phyloP scores from a whole-genome alignment of 1,284 basidiomycete genomes.

The Veloboletus limbatus region DNA sequence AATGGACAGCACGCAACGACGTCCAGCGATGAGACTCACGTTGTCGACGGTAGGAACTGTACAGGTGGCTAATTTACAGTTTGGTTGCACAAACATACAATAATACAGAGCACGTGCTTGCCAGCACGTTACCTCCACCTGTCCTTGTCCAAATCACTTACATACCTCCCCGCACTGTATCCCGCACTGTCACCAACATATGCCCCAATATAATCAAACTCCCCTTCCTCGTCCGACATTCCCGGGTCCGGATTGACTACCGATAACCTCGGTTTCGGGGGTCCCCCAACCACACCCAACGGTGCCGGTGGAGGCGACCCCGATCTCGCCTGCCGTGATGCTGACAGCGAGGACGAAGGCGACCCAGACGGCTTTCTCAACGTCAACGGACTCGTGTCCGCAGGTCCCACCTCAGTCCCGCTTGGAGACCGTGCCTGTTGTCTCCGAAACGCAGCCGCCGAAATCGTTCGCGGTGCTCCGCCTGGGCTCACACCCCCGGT shows the following conservation, averaged over 20 bases:
- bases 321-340: neutral
- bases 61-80: conserved; percentile 30
- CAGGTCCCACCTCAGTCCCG: conserved; percentile 20
- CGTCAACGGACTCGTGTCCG: conserved; percentile 48
- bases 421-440: conserved; percentile 40
- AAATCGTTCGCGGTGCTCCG: conserved; percentile 51
- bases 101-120: no score
- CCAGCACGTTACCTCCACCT: neutral
- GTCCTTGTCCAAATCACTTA: conserved; percentile 28
- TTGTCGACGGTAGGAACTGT: conserved; percentile 28
- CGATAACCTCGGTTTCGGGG: conserved; percentile 27
- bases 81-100: no score
- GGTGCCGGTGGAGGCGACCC: conserved; percentile 27
- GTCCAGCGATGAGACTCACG: conserved; percentile 6
- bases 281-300: conserved; percentile 27
- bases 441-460: conserved; percentile 73
- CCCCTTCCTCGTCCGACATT: conserved; percentile 39
- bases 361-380: conserved; percentile 35
- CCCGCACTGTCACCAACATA: conserved; percentile 38
- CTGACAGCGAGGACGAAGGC: conserved; percentile 6
- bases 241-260: conserved; percentile 31
- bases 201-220: conserved; percentile 56
- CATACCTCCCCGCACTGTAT: conserved; percentile 27
- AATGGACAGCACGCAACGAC: neutral
- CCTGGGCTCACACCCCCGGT: conserved; percentile 8